phyloP scores from a whole-genome alignment of 208 protist species.

The Leishmania mexicana region DNA sequence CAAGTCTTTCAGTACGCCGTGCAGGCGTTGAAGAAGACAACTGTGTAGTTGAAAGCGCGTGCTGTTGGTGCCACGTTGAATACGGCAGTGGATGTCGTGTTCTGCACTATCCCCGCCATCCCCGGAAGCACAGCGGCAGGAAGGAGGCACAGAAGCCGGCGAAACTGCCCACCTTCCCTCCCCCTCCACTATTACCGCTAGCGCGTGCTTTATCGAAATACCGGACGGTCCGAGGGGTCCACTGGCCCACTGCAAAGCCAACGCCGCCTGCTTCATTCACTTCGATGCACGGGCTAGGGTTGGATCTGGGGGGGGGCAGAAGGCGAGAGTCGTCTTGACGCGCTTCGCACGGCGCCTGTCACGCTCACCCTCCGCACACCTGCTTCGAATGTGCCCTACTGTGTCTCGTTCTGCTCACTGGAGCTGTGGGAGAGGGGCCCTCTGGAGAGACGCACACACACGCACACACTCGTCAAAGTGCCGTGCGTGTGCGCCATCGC shows the following conservation, averaged over 20 bases:
- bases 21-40: not conserved
- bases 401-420: not conserved
- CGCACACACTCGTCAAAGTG: not conserved
- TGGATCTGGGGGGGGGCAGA: not conserved
- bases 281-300: not conserved
- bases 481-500: not conserved
- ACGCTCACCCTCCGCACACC: not conserved
- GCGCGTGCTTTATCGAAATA: not conserved
- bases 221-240: not conserved
- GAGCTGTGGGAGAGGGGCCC: not conserved
- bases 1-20: constrained; percentile 24
- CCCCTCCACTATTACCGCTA: not conserved
- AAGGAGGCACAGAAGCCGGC: not conserved
- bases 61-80: not conserved
- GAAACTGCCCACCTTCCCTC: not conserved
- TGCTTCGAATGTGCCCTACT: not conserved
- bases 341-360: not conserved
- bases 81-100: not conserved
- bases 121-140: not conserved
- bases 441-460: not conserved
- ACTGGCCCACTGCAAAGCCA: not conserved
- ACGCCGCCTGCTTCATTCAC: not conserved
- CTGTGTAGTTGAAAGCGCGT: not conserved
- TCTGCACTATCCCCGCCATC: too few species aligned
- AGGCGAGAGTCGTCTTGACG: not conserved